Evolutionary conservation across 139 green algal genomes (phyloP).

Genomic region (Diplosphaera chodatii): DNA sequence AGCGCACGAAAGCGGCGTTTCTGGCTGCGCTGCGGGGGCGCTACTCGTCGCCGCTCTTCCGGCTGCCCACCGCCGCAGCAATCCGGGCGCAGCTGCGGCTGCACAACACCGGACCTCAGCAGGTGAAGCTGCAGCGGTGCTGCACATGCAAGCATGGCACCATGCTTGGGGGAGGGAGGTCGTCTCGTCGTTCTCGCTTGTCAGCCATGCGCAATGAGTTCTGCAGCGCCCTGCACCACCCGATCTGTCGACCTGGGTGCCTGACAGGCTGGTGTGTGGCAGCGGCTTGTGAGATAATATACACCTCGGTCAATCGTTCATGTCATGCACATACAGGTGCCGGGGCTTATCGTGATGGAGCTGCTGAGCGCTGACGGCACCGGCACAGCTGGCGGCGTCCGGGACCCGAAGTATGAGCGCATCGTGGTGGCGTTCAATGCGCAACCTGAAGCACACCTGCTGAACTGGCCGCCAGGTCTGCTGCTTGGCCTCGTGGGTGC

Average conservation of each 20-base stretch:
- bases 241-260: no score
- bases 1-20: not conserved
- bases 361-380: slow-evolving; percentile 34
- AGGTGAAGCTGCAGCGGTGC: not conserved
- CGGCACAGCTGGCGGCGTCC: slow-evolving; percentile 6
- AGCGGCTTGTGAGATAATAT: no score
- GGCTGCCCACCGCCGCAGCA: slow-evolving; percentile 43
- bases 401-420: slow-evolving; percentile 34
- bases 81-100: slow-evolving; percentile 57
- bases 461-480: slow-evolving; percentile 1
- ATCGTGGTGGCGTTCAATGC: slow-evolving; percentile 52
- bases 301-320: not conserved
- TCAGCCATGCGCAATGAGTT: no score
- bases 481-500: no score
- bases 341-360: slow-evolving; percentile 61
- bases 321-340: slow-evolving; percentile 22
- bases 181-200: no score
- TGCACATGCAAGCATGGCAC: no score
- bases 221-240: no score
- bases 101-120: slow-evolving; percentile 47
- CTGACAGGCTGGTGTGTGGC: no score
- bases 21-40: slow-evolving; percentile 13
- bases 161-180: no score
- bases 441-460: slow-evolving; percentile 7
- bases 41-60: slow-evolving; percentile 77